Evolutionary conservation across 1,284 basidiomycete genomes (phyloP).

Genomic region (Moesziomyces globuligerus): DNA sequence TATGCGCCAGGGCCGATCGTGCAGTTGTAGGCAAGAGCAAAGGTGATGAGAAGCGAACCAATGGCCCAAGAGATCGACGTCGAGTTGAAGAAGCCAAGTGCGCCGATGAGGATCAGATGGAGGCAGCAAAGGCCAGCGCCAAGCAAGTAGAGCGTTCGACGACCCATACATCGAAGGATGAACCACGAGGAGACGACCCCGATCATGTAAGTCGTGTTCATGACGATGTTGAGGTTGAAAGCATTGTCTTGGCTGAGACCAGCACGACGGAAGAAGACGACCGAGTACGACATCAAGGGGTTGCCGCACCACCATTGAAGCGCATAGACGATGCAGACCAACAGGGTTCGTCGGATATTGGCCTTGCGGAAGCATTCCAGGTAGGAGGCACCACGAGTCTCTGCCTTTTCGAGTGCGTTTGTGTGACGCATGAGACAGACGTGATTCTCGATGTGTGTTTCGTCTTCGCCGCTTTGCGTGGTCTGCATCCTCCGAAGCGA

Average conservation of each 20-base stretch:
- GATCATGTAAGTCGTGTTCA: slow-evolving; percentile 65
- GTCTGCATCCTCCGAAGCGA: slow-evolving; percentile 22
- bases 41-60: slow-evolving; percentile 69
- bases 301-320: slow-evolving; percentile 65
- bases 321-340: slow-evolving; percentile 64
- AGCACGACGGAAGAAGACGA: slow-evolving; percentile 69
- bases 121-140: slow-evolving; percentile 68
- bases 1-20: slow-evolving; percentile 68
- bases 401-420: slow-evolving; percentile 67
- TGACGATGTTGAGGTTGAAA: slow-evolving; percentile 68
- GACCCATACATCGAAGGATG: slow-evolving; percentile 68
- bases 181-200: slow-evolving; percentile 69
- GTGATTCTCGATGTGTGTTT: slow-evolving; percentile 61
- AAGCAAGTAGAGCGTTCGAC: slow-evolving; percentile 69
- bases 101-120: slow-evolving; percentile 70
- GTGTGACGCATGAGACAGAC: slow-evolving; percentile 69
- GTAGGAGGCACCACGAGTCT: slow-evolving; percentile 66
- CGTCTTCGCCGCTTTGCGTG: slow-evolving; percentile 13
- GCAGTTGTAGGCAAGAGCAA: slow-evolving; percentile 68
- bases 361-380: slow-evolving; percentile 69
- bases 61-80: slow-evolving; percentile 64
- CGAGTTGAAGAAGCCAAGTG: slow-evolving; percentile 54
- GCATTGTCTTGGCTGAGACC: slow-evolving; percentile 67
- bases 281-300: slow-evolving; percentile 60
- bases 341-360: slow-evolving; percentile 68